Evolutionary conservation across 108 stramenopile species (phyloP).

Genomic region (Cyclostephanos tholiformis): DNA sequence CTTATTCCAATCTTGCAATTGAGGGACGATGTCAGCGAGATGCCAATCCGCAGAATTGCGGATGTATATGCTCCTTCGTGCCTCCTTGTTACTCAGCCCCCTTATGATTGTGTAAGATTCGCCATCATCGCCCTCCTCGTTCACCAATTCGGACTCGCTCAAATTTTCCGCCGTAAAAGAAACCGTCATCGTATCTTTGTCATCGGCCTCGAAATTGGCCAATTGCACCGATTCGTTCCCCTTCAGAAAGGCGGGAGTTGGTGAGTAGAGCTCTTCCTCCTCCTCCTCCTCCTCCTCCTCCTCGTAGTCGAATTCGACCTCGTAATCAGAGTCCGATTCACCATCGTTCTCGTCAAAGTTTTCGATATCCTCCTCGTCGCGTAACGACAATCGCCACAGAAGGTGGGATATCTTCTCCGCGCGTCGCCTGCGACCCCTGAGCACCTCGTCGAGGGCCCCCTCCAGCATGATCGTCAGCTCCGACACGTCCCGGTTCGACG

Average conservation of each 20-base stretch:
- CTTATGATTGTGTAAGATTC: conserved; percentile 27
- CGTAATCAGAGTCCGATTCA: conserved; percentile 29
- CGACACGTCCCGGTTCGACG: conserved; percentile 17
- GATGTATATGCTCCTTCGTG: conserved; percentile 31
- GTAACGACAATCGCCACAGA: conserved; percentile 6
- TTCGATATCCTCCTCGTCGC: not conserved
- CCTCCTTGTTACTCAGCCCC: conserved; percentile 33
- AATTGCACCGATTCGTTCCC: not conserved
- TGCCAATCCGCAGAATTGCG: conserved; percentile 41
- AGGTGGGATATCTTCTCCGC: conserved; percentile 21
- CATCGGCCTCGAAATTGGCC: conserved; percentile 11
- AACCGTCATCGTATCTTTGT: conserved; percentile 1
- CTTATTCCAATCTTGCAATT: conserved; percentile 47
- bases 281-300: conserved; percentile 24
- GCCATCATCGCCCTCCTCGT: conserved; percentile 7
- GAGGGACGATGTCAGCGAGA: conserved; percentile 36
- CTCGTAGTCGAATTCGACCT: conserved; percentile 26
- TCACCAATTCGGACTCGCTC: not conserved
- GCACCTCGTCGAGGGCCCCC: conserved; percentile 19
- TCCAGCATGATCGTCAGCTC: conserved; percentile 35
- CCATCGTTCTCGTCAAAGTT: conserved; percentile 19
- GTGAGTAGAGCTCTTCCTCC: conserved; percentile 23
- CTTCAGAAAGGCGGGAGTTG: too few relatives aligned
- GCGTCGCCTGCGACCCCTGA: conserved; percentile 21
- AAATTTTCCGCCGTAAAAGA: not conserved